These are phyloP conservation scores for Paracorniculantispora psalliotae DNA, from an alignment of 2,329 filamentous ascomycete species.

Conservation along the genomic window DNA sequence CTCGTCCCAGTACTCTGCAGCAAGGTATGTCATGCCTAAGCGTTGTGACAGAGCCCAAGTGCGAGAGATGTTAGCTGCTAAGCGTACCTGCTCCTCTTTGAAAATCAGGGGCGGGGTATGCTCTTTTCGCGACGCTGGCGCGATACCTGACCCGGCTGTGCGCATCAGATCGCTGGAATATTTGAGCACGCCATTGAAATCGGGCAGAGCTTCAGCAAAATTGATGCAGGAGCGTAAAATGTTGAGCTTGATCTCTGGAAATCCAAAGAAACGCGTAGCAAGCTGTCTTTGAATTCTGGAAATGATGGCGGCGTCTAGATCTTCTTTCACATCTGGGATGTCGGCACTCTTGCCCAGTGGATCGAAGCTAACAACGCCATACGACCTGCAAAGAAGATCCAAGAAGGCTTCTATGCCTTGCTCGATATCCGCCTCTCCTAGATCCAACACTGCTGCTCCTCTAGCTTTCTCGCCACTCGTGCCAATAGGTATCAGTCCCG, in stretches of 20 bases:
- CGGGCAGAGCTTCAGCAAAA: slow-evolving; percentile 87
- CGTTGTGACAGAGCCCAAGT: slow-evolving; percentile 74
- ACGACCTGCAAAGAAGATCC: slow-evolving; percentile 55
- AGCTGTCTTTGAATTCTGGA: slow-evolving; percentile 57
- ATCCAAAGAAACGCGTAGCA: slow-evolving; percentile 64
- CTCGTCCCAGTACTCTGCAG: slow-evolving; percentile 94
- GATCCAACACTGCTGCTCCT: slow-evolving; percentile 52
- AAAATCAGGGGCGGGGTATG: slow-evolving; percentile 66
- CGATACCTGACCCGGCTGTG: slow-evolving; percentile 74
- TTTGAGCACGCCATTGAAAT: slow-evolving; percentile 82
- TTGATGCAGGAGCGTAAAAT: slow-evolving; percentile 86
- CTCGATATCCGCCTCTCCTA: slow-evolving; percentile 61
- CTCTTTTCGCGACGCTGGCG: slow-evolving; percentile 63
- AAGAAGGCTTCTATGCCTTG: slow-evolving; percentile 61
- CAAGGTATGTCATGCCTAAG: slow-evolving; percentile 63
- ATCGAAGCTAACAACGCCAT: slow-evolving; percentile 56
- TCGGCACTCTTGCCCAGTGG: slow-evolving; percentile 23
- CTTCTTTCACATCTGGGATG: slow-evolving; percentile 26
- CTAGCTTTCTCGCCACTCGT: slow-evolving; percentile 44
- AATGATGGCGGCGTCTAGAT: slow-evolving; percentile 49
- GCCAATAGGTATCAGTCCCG: slow-evolving; percentile 71
- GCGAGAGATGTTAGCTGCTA: slow-evolving; percentile 81
- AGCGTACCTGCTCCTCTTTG: slow-evolving; percentile 76
- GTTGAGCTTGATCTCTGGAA: slow-evolving; percentile 75
- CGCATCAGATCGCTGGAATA: slow-evolving; percentile 82